Evolutionary conservation across 2,329 filamentous ascomycete species (phyloP).

Genomic region (Aschersonia sp.): DNA sequence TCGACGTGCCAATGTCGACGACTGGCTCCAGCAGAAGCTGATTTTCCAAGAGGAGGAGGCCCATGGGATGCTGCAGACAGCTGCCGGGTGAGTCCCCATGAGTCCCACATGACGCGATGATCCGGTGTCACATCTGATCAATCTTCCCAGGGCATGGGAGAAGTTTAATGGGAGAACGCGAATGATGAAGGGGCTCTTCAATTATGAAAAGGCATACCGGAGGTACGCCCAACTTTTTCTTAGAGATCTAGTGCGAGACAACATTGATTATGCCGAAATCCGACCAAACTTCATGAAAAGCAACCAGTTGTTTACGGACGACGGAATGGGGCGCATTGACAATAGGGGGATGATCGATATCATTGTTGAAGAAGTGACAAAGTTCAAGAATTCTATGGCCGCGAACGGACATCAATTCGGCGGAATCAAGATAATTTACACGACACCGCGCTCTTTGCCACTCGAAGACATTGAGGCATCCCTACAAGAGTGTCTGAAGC

Average conservation of each 20-base stretch:
- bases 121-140: too few relatives aligned
- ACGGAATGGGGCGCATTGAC: conserved; percentile 35
- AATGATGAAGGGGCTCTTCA: conserved; percentile 59
- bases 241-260: conserved; percentile 46
- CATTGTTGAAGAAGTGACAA: conserved; percentile 37
- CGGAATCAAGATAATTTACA: conserved; percentile 58
- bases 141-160: conserved; percentile 24
- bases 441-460: conserved; percentile 47
- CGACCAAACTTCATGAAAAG: conserved; percentile 52
- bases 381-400: conserved; percentile 25
- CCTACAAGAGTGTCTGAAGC: conserved; percentile 43
- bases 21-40: conserved; percentile 49
- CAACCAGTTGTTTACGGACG: conserved; percentile 45
- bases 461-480: conserved; percentile 31
- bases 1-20: conserved; percentile 15
- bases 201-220: conserved; percentile 47
- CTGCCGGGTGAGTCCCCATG: conserved; percentile 31
- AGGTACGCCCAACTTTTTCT: conserved; percentile 46
- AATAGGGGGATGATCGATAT: conserved; percentile 46
- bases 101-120: not conserved
- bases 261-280: conserved; percentile 58
- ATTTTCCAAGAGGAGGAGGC: conserved; percentile 46
- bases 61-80: conserved; percentile 33
- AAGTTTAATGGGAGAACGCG: conserved; percentile 55
- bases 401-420: conserved; percentile 30